Base-by-base conservation (phyloP, 2,329 filamentous ascomycete genomes). In the Pyrenochaeta sp. region DNA sequence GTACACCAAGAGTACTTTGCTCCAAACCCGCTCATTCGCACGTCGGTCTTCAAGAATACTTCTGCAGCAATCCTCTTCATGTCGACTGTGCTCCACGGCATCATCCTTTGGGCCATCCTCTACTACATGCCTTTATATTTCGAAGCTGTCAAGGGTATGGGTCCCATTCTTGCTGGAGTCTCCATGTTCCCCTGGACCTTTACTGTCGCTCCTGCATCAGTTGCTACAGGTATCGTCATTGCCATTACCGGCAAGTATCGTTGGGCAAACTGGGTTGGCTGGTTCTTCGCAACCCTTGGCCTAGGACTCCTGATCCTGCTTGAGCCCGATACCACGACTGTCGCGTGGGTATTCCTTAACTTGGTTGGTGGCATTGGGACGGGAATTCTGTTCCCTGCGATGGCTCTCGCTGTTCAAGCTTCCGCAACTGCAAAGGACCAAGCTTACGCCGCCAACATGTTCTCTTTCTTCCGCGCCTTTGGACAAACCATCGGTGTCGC, bases 401-500 rank as follows among this genome's bases (percentile, higher is more conserved):
- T 89, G 75, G 81, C 79, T 0, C 83, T 89, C 30, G 82, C 84
- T 1, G 82, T 90, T 20, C 88, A 91, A 72, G 87, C 87, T 7
- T 79, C 85, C 0, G 80, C 83, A 1, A 77, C 79, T 1, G 80
- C 80, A 52, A 78, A 81, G 51, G 83, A 88, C 63, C 82, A 87
- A 35, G 83, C 85, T 1, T 85, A 85, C 54, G 83, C 85, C 0
- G 82, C 83, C 0, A 87, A 84, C 10, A 84, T 90, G 77, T 89
- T 87, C 74, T 83, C 82, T 47, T 91, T 91, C 77, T 82, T 87
- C 63, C 83, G 87, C 12, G 82, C 83, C 1, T 81, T 90, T 20
- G 88, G 88, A 0, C 86, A 90, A 67, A 80, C 84, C 0, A 74
- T 90, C 9, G 88, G 88, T 20, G 85, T 90, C 2, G 87, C 88